phyloP scores from a whole-genome alignment of 2,329 filamentous ascomycete genomes.

The Aspergillus glaucus region DNA sequence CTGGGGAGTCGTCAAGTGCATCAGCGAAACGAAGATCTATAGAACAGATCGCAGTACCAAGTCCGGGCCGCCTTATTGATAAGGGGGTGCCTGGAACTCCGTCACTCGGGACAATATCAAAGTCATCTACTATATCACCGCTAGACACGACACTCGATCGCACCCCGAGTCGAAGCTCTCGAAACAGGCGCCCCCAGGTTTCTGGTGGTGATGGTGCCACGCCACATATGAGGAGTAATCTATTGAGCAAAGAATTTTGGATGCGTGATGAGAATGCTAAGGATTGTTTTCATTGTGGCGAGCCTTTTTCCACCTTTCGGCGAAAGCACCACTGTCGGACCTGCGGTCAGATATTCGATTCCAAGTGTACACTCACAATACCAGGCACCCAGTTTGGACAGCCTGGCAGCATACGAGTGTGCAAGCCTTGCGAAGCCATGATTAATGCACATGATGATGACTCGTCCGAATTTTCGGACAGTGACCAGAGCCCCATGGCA shows the following conservation, averaged over 20 bases:
- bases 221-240: slow-evolving; percentile 70
- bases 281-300: slow-evolving; percentile 89
- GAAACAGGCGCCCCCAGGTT: slow-evolving; percentile 13
- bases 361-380: slow-evolving; percentile 90
- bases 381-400: slow-evolving; percentile 83
- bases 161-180: slow-evolving; percentile 1
- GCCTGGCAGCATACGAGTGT: slow-evolving; percentile 75
- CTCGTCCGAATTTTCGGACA: slow-evolving; percentile 84
- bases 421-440: slow-evolving; percentile 84
- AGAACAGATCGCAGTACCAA: slow-evolving; percentile 35
- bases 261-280: slow-evolving; percentile 99
- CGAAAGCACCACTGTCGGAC: slow-evolving; percentile 92
- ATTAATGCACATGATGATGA: slow-evolving; percentile 86
- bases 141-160: slow-evolving; percentile 25
- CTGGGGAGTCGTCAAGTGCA: slow-evolving; percentile 21
- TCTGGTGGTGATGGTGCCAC: slow-evolving; percentile 30
- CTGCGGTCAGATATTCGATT: slow-evolving; percentile 98
- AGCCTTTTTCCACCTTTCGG: slow-evolving; percentile 85
- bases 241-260: slow-evolving; percentile 94
- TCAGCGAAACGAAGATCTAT: slow-evolving; percentile 18
- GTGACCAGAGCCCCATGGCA: slow-evolving; percentile 59
- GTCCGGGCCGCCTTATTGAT: slow-evolving; percentile 41
- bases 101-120: slow-evolving; percentile 38
- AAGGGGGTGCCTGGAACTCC: slow-evolving; percentile 36
- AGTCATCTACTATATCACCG: slow-evolving; percentile 35